Evolutionary conservation across 1,139 yeast species (phyloP).

Genomic region (Diutina ranongensis): DNA sequence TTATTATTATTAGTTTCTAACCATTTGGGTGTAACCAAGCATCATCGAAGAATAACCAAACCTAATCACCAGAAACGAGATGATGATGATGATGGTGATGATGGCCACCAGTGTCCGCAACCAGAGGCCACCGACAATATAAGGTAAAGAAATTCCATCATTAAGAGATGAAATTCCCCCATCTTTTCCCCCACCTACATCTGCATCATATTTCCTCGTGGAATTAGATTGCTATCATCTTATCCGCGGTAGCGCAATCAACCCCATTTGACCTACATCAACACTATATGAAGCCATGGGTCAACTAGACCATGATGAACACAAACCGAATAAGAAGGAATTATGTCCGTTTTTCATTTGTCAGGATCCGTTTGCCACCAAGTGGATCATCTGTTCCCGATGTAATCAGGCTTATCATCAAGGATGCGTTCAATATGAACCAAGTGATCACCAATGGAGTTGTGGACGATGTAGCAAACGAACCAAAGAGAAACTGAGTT

Average conservation of each 20-base stretch:
- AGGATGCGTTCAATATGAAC: background rate
- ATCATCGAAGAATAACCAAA: no score
- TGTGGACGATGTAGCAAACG: background rate
- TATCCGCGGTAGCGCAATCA: background rate
- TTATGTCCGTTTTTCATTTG: background rate
- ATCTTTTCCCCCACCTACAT: background rate
- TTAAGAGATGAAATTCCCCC: background rate
- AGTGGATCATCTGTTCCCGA: background rate
- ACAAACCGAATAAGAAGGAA: background rate
- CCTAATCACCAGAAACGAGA: no score
- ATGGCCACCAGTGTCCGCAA: no score
- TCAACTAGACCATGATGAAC: background rate
- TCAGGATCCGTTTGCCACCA: slow-evolving; percentile 3
- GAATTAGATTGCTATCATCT: background rate
- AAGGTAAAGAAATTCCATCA: no score
- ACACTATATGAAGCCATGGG: background rate
- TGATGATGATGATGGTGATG: no score
- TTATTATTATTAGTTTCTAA: no score
- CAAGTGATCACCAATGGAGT: background rate
- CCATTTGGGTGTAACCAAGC: no score
- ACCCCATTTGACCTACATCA: background rate
- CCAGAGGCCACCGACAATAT: no score
- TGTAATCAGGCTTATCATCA: slow-evolving; percentile 4
- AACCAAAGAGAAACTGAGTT: background rate
- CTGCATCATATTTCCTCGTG: no score